Base-by-base conservation (phyloP, 164 flowering plant genomes). In the Stephania cephalantha region DNA sequence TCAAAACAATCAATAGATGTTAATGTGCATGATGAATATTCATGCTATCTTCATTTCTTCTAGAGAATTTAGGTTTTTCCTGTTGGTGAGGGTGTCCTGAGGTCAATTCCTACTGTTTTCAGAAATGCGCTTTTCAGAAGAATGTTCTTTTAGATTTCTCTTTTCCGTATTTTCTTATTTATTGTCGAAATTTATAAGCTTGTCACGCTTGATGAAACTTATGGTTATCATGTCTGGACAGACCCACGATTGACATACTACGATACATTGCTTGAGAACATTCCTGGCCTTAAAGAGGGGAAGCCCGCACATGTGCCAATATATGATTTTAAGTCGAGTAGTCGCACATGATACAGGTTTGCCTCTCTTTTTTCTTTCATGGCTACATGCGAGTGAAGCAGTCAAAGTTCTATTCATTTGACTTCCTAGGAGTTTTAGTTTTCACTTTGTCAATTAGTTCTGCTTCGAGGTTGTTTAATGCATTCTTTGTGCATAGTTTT, bases 211-310 rank as follows among this genome's bases (percentile, higher is more conserved):
- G 66, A 20, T 30, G 3, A 61, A 20, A 48, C 76, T 78, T 22
- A 78, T 72, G 71, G 64, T 72, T 71, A 20, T 17, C 69, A 18
- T 52, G 77, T 77, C 46, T 77, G 66, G 22, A 80, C 93, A 95
- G 99, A 96, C 76, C 99, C 99, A 66, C 97, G 99, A 46, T 81
- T 96, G 85, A 96, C 97, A 12, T 98, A 96, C 81, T 96, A 92
- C 85, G 97, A 94, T 70, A 91, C 97, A 17, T 86, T 94, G 86
- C 94, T 96, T 71, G 81, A 89, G 82, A 96, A 94, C 84, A 80
- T 96, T 61, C 83, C 85, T 61, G 96, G 86, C 76, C 79, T 96
- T 50, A 92, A 89, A 81, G 94, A 81, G 73, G 99, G 97, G 75
- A 91, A 86, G 75, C 78, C 79, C 46, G 94, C 83, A 68, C 84